Evolutionary conservation across 306 rosid species (phyloP).

Genomic region (Prosopis cineraria): DNA sequence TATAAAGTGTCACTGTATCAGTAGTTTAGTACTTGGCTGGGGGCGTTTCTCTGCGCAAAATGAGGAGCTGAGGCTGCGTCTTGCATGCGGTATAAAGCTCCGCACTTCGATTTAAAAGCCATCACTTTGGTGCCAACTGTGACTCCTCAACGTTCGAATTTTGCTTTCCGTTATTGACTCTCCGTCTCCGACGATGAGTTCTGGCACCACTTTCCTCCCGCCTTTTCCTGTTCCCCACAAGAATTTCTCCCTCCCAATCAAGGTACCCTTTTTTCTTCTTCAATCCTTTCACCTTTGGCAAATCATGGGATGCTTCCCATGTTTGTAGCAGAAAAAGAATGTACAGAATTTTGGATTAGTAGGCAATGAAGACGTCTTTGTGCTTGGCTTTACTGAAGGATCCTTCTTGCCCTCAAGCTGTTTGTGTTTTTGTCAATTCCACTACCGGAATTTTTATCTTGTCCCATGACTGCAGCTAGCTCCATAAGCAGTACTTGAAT

Average conservation of each 20-base stretch:
- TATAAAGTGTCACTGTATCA: too few species aligned
- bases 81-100: not conserved
- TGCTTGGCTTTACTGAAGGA: not conserved
- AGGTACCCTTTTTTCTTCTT: conserved; percentile 40
- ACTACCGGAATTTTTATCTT: not conserved
- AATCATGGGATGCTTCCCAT: too few species aligned
- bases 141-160: not conserved
- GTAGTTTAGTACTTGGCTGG: too few species aligned
- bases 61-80: not conserved
- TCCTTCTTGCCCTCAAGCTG: conserved; percentile 35
- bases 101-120: not conserved
- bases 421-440: conserved; percentile 27
- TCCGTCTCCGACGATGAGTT: not conserved
- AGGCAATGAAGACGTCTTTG: not conserved
- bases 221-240: conserved; percentile 60
- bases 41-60: not conserved
- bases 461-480: not conserved
- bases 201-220: not conserved
- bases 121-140: not conserved
- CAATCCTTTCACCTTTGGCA: not conserved
- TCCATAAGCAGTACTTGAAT: not conserved
- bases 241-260: conserved; percentile 54
- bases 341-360: not conserved
- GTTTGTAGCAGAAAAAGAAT: too few species aligned
- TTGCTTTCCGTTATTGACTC: not conserved